phyloP scores from a whole-genome alignment of 495 filamentous ascomycete species.

The Lepraria neglecta region DNA sequence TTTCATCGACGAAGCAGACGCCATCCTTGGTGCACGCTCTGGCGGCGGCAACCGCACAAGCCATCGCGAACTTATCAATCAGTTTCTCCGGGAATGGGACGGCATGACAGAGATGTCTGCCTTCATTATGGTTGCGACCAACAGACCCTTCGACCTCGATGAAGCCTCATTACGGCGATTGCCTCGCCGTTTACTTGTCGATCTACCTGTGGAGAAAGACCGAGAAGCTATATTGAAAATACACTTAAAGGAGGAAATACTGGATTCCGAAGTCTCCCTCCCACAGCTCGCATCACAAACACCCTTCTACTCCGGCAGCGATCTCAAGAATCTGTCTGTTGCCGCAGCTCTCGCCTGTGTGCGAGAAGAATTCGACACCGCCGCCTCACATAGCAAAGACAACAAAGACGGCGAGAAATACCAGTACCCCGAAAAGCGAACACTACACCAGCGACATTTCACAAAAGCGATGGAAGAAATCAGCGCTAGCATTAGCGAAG shows the following conservation, averaged over 20 bases:
- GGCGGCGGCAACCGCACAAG: slow-evolving; percentile 49
- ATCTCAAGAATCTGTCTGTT: slow-evolving; percentile 90
- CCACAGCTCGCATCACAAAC: slow-evolving; percentile 65
- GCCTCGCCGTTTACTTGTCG: slow-evolving; percentile 77
- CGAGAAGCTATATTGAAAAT: slow-evolving; percentile 74
- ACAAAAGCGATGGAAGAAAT: slow-evolving; percentile 83
- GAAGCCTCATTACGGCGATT: slow-evolving; percentile 82
- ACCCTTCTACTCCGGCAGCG: slow-evolving; percentile 91
- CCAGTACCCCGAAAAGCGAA: slow-evolving; percentile 59
- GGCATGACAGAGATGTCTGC: slow-evolving; percentile 79
- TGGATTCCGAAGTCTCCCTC: slow-evolving; percentile 65
- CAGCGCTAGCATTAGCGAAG: slow-evolving; percentile 85
- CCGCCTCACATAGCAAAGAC: slow-evolving; percentile 41
- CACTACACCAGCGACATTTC: slow-evolving; percentile 64
- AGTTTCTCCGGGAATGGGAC: slow-evolving; percentile 97
- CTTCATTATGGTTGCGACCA: slow-evolving; percentile 99
- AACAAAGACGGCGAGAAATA: slow-evolving; percentile 37
- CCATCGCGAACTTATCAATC: slow-evolving; percentile 91
- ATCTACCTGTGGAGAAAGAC: slow-evolving; percentile 74
- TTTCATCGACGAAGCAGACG: slow-evolving; percentile 96
- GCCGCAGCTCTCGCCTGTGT: slow-evolving; percentile 86
- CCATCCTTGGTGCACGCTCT: slow-evolving; percentile 71
- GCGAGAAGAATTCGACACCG: slow-evolving; percentile 67
- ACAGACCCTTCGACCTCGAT: slow-evolving; percentile 90
- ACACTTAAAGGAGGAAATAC: slow-evolving; percentile 69